A percentile compares a stretch with the other conserved stretches of the same genome.
These are phyloP conservation scores for Annulohypoxylon moriforme DNA, from an alignment of 495 filamentous ascomycete species.

Conservation along the genomic window DNA sequence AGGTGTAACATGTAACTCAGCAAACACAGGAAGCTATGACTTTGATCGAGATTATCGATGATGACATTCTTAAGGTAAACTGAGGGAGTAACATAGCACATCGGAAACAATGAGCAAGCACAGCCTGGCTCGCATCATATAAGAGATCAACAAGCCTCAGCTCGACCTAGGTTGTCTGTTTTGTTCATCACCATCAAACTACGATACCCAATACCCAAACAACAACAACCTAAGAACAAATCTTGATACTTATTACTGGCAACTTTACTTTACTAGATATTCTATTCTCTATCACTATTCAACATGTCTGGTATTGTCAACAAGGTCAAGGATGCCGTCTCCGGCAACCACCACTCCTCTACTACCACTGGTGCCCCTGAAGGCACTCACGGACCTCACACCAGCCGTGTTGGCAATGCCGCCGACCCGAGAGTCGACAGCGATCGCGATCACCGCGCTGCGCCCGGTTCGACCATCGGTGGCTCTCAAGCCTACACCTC, in stretches of 20 bases:
- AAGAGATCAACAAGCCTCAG: constrained; percentile 11
- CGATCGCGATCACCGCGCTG: constrained; percentile 51
- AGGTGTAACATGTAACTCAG: constrained; percentile 24
- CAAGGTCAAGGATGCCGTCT: constrained; percentile 79
- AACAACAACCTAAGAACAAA: constrained; percentile 24
- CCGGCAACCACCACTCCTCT: constrained; percentile 54
- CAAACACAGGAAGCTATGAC: constrained; percentile 12
- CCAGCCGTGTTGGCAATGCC: constrained; percentile 56
- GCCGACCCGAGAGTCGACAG: constrained; percentile 63
- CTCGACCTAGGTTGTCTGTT: not conserved
- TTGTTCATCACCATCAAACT: constrained; percentile 4
- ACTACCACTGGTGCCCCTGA: constrained; percentile 48
- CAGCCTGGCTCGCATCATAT: constrained; percentile 21
- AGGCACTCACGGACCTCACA: constrained; percentile 58
- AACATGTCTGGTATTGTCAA: constrained; percentile 76
- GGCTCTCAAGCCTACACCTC: constrained; percentile 43
- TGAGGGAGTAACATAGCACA: constrained; percentile 10
- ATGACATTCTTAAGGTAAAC: constrained; percentile 32
- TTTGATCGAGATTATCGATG: constrained; percentile 43
- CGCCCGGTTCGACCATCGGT: constrained; percentile 44
- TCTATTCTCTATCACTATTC: constrained; percentile 28
- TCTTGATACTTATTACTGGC: constrained; percentile 16
- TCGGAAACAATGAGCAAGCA: constrained; percentile 15
- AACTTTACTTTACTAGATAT: not conserved
- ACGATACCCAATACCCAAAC: not conserved